These are phyloP conservation scores for Yamadazyma atmosphaerica DNA, from an alignment of 1,139 yeast genomes.

Conservation along the genomic window DNA sequence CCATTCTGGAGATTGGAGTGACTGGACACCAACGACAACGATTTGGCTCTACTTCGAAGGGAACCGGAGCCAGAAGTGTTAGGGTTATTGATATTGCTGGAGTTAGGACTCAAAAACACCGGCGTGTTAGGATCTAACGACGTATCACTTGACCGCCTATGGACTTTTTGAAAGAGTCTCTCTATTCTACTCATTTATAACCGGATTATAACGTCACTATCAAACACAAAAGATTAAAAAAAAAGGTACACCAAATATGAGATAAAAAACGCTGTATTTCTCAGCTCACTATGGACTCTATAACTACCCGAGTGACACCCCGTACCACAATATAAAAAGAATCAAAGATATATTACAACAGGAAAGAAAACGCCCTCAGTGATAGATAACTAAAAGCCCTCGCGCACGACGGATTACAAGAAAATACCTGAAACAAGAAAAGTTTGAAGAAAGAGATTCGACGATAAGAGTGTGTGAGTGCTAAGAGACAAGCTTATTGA, in stretches of 20 bases:
- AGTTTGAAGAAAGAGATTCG: too few species aligned
- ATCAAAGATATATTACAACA: not conserved
- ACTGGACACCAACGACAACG: constrained; percentile 14
- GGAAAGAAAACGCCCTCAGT: not conserved
- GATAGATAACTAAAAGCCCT: not conserved
- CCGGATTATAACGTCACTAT: too few species aligned
- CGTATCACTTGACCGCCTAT: constrained; percentile 19
- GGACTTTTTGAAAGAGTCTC: constrained; percentile 15
- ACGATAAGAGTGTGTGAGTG: too few species aligned
- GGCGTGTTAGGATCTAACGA: constrained; percentile 13
- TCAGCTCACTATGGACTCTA: not conserved
- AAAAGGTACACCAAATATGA: too few species aligned
- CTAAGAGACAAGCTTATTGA: too few species aligned
- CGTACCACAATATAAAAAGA: not conserved
- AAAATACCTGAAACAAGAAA: too few species aligned
- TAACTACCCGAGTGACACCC: not conserved
- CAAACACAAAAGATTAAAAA: too few species aligned
- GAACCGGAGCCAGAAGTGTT: constrained; percentile 3
- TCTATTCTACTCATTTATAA: constrained; percentile 13
- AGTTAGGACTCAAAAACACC: constrained; percentile 4
- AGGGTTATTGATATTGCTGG: constrained; percentile 6
- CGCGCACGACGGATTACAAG: not conserved
- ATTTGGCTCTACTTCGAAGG: constrained; percentile 15
- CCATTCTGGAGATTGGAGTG: constrained; percentile 2
- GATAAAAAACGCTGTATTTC: too few species aligned